Percentiles rank a stretch among this genome's conserved stretches.
These are phyloP conservation scores for Colletotrichum chrysophilum DNA, from an alignment of 2,329 filamentous ascomycete genomes.

Conservation along the genomic window DNA sequence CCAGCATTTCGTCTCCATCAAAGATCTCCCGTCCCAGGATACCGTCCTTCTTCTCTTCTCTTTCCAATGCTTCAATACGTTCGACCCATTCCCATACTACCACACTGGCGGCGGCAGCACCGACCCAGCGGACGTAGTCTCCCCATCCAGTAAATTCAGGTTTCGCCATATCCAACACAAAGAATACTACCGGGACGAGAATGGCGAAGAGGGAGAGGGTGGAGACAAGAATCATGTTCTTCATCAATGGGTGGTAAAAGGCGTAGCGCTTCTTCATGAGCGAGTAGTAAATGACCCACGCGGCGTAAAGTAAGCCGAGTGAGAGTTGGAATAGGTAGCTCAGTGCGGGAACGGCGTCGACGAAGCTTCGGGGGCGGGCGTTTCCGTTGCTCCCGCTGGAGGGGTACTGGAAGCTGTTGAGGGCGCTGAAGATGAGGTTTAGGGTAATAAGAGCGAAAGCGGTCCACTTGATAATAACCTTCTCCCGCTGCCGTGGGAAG, in stretches of 20 bases:
- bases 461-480: constrained; percentile 98
- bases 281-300: constrained; percentile 93
- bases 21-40: constrained; percentile 91
- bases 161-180: constrained; percentile 87
- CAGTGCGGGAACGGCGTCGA: constrained; percentile 87
- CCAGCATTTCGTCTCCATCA: constrained; percentile 92
- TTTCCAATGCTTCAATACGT: constrained; percentile 87
- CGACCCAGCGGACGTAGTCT: constrained; percentile 96
- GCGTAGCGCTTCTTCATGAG: constrained; percentile 91
- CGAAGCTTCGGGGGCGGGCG: constrained; percentile 75
- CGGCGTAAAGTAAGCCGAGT: constrained; percentile 85
- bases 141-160: constrained; percentile 90
- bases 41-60: constrained; percentile 92
- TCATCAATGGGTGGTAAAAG: constrained; percentile 90
- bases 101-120: constrained; percentile 91
- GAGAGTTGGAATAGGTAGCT: constrained; percentile 91
- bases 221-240: constrained; percentile 84
- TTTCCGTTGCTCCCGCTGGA: constrained; percentile 56
- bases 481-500: constrained; percentile 95
- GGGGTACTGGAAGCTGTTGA: constrained; percentile 80
- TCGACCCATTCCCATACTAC: constrained; percentile 99
- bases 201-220: constrained; percentile 81
- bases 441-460: constrained; percentile 92
- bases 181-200: constrained; percentile 89
- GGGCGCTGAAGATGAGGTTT: constrained; percentile 87